These are phyloP conservation scores for Coniochaeta sp. DNA, from an alignment of 2,329 filamentous ascomycete genomes.

Conservation along the genomic window DNA sequence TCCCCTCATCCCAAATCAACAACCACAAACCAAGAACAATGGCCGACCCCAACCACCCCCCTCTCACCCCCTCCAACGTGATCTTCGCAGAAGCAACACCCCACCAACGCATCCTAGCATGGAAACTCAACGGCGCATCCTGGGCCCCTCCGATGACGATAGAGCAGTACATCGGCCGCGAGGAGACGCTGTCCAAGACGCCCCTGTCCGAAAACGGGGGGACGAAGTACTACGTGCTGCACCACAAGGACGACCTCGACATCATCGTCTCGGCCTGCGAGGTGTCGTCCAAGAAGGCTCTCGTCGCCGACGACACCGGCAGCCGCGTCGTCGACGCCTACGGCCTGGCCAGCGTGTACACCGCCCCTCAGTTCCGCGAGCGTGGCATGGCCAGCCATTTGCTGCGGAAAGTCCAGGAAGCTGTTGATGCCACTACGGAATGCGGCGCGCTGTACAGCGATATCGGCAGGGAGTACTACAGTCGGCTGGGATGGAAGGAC, in stretches of 20 bases:
- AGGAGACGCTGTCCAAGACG: constrained; percentile 18
- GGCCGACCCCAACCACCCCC: too few species aligned
- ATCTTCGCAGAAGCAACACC: constrained; percentile 21
- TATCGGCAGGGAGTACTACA: constrained; percentile 21
- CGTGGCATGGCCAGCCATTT: constrained; percentile 26
- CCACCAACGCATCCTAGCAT: constrained; percentile 19
- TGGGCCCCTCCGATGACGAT: constrained; percentile 23
- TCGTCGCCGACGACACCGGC: constrained; percentile 8
- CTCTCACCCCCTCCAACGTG: constrained; percentile 13
- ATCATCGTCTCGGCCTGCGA: constrained; percentile 27
- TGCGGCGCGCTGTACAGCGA: constrained; percentile 28
- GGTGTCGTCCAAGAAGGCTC: constrained; percentile 16
- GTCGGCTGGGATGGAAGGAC: constrained; percentile 25
- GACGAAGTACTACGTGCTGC: constrained; percentile 24
- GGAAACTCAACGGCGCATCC: constrained; percentile 23
- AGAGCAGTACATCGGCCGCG: constrained; percentile 21
- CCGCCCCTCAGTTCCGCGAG: constrained; percentile 23
- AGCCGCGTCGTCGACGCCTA: constrained; percentile 13
- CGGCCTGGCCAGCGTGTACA: constrained; percentile 28
- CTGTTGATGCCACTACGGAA: constrained; percentile 20
- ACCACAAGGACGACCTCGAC: constrained; percentile 15
- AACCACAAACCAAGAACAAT: too few species aligned
- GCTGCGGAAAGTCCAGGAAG: constrained; percentile 21
- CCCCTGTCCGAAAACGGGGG: constrained; percentile 16
- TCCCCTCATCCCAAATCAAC: too few species aligned